A percentile compares a stretch with the other conserved stretches of the same genome.
Evolutionary conservation across 1,139 yeast species (phyloP).

Genomic region (Hanseniaspora uvarum): DNA sequence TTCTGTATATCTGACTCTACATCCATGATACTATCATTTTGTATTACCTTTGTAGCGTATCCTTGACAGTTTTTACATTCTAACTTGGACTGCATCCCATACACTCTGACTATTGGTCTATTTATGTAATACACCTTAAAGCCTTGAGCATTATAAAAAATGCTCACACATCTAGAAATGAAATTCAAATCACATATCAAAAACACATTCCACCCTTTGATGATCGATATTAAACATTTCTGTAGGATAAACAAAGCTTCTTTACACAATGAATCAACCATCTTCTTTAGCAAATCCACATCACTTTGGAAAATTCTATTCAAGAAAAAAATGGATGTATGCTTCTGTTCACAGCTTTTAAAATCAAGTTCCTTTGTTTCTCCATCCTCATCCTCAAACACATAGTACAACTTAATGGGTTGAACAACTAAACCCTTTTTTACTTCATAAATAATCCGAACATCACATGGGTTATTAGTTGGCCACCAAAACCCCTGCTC

Average conservation of each 20-base stretch:
- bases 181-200: slow-evolving; percentile 6
- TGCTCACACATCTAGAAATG: slow-evolving; percentile 7
- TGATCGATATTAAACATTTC: not conserved
- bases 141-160: not conserved
- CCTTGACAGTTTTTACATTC: slow-evolving; percentile 11
- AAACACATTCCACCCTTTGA: slow-evolving; percentile 17
- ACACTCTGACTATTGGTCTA: slow-evolving; percentile 5
- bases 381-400: not conserved
- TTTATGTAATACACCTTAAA: slow-evolving; percentile 7
- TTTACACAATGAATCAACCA: not conserved
- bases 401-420: not conserved
- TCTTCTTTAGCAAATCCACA: slow-evolving; percentile 1
- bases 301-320: slow-evolving; percentile 10
- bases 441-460: not conserved
- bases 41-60: not conserved
- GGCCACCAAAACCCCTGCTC: slow-evolving; percentile 11
- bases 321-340: slow-evolving; percentile 9
- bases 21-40: not conserved
- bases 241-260: not conserved
- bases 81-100: slow-evolving; percentile 1
- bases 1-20: not conserved
- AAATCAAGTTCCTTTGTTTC: not conserved
- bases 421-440: slow-evolving; percentile 2
- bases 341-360: slow-evolving; percentile 9
- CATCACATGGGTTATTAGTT: not conserved